Evolutionary conservation across 2,329 filamentous ascomycete genomes (phyloP).

Genomic region (Penicillium expansum): DNA sequence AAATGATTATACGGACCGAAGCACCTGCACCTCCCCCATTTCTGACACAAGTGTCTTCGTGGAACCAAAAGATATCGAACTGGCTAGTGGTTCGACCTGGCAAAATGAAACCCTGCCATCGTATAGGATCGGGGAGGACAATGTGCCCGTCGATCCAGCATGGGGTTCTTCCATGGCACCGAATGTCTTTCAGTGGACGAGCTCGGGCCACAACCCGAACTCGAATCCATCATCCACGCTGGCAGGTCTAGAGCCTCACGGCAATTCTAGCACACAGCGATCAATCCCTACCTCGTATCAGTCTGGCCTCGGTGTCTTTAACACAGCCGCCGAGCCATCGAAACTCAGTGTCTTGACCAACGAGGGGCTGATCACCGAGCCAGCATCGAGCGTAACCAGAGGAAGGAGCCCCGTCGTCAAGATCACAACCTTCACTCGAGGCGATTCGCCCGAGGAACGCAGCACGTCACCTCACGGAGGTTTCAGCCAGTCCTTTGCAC

Average conservation of each 20-base stretch:
- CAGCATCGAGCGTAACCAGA: constrained; percentile 24
- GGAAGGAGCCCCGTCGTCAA: constrained; percentile 46
- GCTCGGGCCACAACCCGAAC: constrained; percentile 32
- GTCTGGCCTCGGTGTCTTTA: constrained; percentile 7
- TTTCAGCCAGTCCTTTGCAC: constrained; percentile 34
- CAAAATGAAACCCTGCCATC: constrained; percentile 15
- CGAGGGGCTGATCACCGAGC: neutral
- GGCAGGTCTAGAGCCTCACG: constrained; percentile 10
- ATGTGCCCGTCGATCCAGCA: constrained; percentile 1
- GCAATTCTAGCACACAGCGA: constrained; percentile 16
- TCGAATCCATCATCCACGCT: constrained; percentile 30
- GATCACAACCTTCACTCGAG: constrained; percentile 43
- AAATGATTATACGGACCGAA: constrained; percentile 12
- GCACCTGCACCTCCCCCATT: constrained; percentile 10
- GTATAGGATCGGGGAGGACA: constrained; percentile 8
- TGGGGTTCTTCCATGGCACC: constrained; percentile 21
- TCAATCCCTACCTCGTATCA: constrained; percentile 20
- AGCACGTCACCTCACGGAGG: constrained; percentile 21
- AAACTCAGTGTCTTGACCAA: constrained; percentile 12
- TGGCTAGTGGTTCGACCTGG: constrained; percentile 11
- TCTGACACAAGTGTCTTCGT: constrained; percentile 12
- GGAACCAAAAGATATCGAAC: constrained; percentile 19
- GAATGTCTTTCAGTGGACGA: constrained; percentile 32
- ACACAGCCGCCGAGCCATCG: neutral
- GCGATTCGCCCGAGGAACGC: constrained; percentile 43